Evolutionary conservation across 129 eudicot species (phyloP).

Genomic region (Flaveria linearis): DNA sequence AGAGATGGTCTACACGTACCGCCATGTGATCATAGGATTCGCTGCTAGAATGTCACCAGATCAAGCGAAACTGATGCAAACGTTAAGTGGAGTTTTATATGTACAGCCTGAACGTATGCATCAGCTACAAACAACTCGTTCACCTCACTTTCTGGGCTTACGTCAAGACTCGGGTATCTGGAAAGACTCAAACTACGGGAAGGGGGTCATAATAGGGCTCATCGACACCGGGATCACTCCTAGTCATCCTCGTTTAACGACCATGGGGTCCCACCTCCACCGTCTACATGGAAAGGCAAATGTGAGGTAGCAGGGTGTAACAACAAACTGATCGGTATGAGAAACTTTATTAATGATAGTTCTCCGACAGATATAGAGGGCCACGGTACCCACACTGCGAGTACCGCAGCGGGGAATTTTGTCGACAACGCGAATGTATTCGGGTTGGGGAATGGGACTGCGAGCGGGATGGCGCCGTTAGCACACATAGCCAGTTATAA

Average conservation of each 20-base stretch:
- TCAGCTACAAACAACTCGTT: slow-evolving; percentile 38
- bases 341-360: neutral
- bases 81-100: slow-evolving; percentile 27
- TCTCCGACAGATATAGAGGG: slow-evolving; percentile 34
- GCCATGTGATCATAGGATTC: slow-evolving; percentile 33
- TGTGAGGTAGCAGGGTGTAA: slow-evolving; percentile 25
- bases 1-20: neutral
- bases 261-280: slow-evolving; percentile 37
- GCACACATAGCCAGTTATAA: slow-evolving; percentile 40
- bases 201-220: slow-evolving; percentile 31
- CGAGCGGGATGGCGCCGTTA: slow-evolving; percentile 38
- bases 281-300: slow-evolving; percentile 40
- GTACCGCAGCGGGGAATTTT: slow-evolving; percentile 39
- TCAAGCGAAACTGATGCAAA: slow-evolving; percentile 28
- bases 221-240: slow-evolving; percentile 33
- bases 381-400: slow-evolving; percentile 40
- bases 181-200: slow-evolving; percentile 27
- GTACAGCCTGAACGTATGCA: slow-evolving; percentile 18
- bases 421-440: slow-evolving; percentile 41
- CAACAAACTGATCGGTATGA: slow-evolving; percentile 31
- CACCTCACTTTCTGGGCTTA: slow-evolving; percentile 30
- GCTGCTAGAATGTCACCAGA: slow-evolving; percentile 37
- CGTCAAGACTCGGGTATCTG: slow-evolving; percentile 26
- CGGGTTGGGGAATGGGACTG: slow-evolving; percentile 42
- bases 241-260: slow-evolving; percentile 31